These are phyloP conservation scores for Lactifluus volemus DNA, from an alignment of 768 basidiomycete genomes.

Conservation along the genomic window DNA sequence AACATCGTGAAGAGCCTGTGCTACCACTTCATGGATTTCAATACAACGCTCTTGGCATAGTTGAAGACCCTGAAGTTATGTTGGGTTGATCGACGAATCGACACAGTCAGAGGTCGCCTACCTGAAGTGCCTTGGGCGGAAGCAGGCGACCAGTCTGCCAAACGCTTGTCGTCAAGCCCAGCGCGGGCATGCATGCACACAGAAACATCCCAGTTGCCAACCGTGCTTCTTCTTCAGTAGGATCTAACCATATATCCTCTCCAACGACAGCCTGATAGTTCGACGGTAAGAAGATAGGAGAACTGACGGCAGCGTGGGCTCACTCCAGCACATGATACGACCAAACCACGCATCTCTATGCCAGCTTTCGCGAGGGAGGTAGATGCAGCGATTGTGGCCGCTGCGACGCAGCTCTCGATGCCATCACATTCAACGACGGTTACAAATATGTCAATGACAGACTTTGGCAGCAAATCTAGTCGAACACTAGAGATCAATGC, in stretches of 20 bases:
- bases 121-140: slow-evolving; percentile 44
- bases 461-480: slow-evolving; percentile 88
- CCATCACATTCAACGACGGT: slow-evolving; percentile 90
- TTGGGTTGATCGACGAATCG: background rate
- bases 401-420: slow-evolving; percentile 78
- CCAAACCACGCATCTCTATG: slow-evolving; percentile 84
- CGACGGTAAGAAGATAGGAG: slow-evolving; percentile 11
- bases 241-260: slow-evolving; percentile 68
- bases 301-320: slow-evolving; percentile 22
- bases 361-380: slow-evolving; percentile 90
- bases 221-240: slow-evolving; percentile 58
- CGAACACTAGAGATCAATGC: slow-evolving; percentile 77
- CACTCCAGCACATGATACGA: slow-evolving; percentile 75
- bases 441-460: slow-evolving; percentile 85
- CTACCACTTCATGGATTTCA: slow-evolving; percentile 69
- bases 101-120: slow-evolving; percentile 28
- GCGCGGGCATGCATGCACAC: slow-evolving; percentile 80
- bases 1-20: slow-evolving; percentile 52
- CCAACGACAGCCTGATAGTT: slow-evolving; percentile 44
- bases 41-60: slow-evolving; percentile 60
- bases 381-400: slow-evolving; percentile 80
- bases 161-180: slow-evolving; percentile 73
- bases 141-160: slow-evolving; percentile 74
- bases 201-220: slow-evolving; percentile 59
- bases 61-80: slow-evolving; percentile 49